Conservation (phyloP, 345 rosid species). For the Bruguiera sexangula region DNA sequence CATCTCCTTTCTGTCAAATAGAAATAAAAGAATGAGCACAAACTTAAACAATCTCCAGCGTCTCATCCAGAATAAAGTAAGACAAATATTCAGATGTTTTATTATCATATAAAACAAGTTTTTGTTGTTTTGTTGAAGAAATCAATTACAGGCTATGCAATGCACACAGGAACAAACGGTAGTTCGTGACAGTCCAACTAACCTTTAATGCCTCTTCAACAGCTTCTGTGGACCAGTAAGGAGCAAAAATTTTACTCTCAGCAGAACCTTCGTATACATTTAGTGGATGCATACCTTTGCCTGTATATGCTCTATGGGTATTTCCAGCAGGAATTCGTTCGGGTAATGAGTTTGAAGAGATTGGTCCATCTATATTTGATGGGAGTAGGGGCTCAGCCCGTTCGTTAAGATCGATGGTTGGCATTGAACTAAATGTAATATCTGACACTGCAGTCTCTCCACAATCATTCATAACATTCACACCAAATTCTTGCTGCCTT, state of each 20-base stretch:
- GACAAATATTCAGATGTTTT: too few relatives aligned
- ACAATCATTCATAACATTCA: constrained; percentile 17
- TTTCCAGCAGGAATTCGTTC: constrained; percentile 36
- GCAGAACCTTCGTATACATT: constrained; percentile 29
- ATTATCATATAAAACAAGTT: too few relatives aligned
- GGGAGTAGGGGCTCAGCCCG: constrained; percentile 16
- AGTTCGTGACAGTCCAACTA: constrained; percentile 13
- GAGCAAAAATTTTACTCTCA: constrained; percentile 38
- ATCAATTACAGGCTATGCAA: too few relatives aligned
- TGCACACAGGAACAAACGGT: too few relatives aligned
- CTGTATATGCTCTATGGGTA: constrained; percentile 24
- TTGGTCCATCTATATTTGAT: constrained; percentile 30
- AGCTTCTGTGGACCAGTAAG: constrained; percentile 59
- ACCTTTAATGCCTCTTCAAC: constrained; percentile 69
- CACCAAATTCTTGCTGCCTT: constrained; percentile 31
- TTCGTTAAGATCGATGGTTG: constrained; percentile 45
- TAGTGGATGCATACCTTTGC: constrained; percentile 27
- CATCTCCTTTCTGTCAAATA: constrained; percentile 65
- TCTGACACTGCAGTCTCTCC: constrained; percentile 32
- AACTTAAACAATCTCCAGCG: neutral
- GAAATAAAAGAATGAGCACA: neutral
- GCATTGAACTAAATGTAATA: constrained; percentile 59
- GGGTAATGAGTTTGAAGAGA: constrained; percentile 43
- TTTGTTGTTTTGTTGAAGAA: too few relatives aligned
- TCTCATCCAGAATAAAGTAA: neutral